phyloP scores from a whole-genome alignment of 1,284 basidiomycete species.

The Trichosporon sp. region DNA sequence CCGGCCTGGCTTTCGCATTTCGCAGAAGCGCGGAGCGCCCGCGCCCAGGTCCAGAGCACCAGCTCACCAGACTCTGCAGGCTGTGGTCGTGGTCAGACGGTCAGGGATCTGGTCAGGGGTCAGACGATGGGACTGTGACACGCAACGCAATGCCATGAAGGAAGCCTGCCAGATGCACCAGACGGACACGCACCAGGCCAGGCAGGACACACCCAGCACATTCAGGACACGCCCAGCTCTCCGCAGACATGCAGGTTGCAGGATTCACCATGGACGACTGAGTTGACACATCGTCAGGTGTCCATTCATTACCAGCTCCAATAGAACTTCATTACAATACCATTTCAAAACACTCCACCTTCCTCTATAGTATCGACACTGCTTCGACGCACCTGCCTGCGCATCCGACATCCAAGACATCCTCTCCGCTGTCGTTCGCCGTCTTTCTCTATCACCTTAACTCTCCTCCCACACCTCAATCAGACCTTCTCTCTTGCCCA shows the following conservation, averaged over 20 bases:
- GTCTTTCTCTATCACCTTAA: neutral
- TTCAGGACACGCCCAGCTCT: no score
- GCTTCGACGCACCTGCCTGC: neutral
- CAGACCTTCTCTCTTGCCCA: neutral
- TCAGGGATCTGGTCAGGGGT: constrained; percentile 1
- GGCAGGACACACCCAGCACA: neutral
- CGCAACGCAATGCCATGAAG: constrained; percentile 1
- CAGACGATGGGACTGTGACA: constrained; percentile 13
- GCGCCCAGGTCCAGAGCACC: no score
- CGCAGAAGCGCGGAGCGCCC: no score
- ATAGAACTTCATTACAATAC: neutral
- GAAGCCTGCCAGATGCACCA: neutral
- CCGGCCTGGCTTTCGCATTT: no score
- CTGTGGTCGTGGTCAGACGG: neutral
- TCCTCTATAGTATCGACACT: neutral
- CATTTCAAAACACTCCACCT: neutral
- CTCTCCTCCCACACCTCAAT: neutral
- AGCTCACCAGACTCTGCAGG: no score
- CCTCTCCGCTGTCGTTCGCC: neutral
- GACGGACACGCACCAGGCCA: neutral
- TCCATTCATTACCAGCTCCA: neutral
- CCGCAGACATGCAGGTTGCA: neutral
- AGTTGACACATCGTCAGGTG: no score
- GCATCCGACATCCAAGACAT: constrained; percentile 9
- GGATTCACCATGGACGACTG: no score